phyloP scores from a whole-genome alignment of 169 alveolate species.

The Nephromyces sp. region DNA sequence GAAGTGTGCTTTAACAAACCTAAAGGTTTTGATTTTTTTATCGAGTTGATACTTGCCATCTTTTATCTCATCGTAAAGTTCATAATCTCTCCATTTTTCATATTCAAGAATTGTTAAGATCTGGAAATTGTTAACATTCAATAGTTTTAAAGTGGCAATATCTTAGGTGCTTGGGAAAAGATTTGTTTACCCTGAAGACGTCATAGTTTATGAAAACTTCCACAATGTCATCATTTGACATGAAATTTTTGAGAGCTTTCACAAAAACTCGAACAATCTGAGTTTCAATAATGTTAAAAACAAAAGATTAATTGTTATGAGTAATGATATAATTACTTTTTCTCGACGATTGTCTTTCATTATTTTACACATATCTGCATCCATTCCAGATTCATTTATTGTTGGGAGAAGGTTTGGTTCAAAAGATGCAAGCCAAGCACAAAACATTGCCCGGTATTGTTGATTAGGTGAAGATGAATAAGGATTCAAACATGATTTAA shows the following conservation, averaged over 20 bases:
- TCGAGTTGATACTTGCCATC: not conserved
- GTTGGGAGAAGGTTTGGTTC: not conserved
- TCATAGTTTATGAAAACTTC: slow-evolving; percentile 4
- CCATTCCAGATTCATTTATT: slow-evolving; percentile 8
- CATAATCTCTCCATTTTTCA: slow-evolving; percentile 39
- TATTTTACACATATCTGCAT: not conserved
- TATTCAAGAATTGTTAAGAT: slow-evolving; percentile 18
- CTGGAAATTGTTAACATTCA: not conserved
- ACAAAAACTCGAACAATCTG: slow-evolving; percentile 25
- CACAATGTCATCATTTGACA: slow-evolving; percentile 14
- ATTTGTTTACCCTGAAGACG: slow-evolving; percentile 2
- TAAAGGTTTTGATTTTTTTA: slow-evolving; percentile 4
- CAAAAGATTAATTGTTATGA: not conserved
- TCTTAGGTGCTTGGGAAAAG: not conserved
- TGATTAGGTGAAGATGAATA: not conserved
- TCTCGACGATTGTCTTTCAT: slow-evolving; percentile 24
- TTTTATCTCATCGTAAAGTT: slow-evolving; percentile 24
- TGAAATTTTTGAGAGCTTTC: slow-evolving; percentile 8
- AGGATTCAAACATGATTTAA: no score
- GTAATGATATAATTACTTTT: slow-evolving; percentile 13
- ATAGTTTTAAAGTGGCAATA: not conserved
- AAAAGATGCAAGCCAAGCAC: slow-evolving; percentile 29
- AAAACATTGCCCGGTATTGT: slow-evolving; percentile 22
- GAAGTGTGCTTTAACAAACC: not conserved
- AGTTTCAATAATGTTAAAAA: not conserved